Evolutionary conservation across 176 grass and related monocot species (phyloP).

Genomic region (Tillandsia leiboldiana): DNA sequence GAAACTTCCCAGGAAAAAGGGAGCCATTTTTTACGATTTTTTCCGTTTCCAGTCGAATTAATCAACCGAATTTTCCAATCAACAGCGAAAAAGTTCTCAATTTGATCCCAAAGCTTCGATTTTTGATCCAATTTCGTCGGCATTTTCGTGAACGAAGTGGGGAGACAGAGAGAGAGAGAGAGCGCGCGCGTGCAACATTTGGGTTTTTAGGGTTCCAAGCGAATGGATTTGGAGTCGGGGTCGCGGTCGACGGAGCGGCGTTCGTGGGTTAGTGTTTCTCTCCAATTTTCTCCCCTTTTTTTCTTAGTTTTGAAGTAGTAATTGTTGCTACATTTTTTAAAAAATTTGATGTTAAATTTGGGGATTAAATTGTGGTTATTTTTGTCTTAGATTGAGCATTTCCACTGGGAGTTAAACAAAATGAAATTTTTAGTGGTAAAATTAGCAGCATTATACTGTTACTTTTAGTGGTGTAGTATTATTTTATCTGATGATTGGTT

Average conservation of each 20-base stretch:
- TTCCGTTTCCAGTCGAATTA: too few relatives aligned
- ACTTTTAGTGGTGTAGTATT: too few relatives aligned
- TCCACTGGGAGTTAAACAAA: too few relatives aligned
- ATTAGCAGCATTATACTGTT: too few relatives aligned
- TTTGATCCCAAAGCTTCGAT: too few relatives aligned
- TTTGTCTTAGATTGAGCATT: too few relatives aligned
- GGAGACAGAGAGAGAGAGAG: not conserved
- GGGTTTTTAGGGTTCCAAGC: not conserved
- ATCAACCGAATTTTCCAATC: too few relatives aligned
- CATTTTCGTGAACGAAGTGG: not conserved
- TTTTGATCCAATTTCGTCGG: too few relatives aligned
- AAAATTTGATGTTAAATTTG: constrained; percentile 5
- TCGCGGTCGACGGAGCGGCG: constrained; percentile 3
- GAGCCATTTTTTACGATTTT: too few relatives aligned
- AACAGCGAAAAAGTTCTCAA: too few relatives aligned
- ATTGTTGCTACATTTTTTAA: not conserved
- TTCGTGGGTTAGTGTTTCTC: constrained; percentile 15
- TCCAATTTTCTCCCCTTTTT: not conserved
- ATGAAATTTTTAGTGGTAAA: too few relatives aligned
- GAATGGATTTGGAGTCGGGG: constrained; percentile 16
- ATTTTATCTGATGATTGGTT: too few relatives aligned
- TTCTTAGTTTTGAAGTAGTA: not conserved
- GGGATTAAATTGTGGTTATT: not conserved
- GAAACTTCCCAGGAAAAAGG: not conserved
- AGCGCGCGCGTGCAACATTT: not conserved